Base-by-base conservation (phyloP, 2,329 filamentous ascomycete species). In the Septoria linicola region DNA sequence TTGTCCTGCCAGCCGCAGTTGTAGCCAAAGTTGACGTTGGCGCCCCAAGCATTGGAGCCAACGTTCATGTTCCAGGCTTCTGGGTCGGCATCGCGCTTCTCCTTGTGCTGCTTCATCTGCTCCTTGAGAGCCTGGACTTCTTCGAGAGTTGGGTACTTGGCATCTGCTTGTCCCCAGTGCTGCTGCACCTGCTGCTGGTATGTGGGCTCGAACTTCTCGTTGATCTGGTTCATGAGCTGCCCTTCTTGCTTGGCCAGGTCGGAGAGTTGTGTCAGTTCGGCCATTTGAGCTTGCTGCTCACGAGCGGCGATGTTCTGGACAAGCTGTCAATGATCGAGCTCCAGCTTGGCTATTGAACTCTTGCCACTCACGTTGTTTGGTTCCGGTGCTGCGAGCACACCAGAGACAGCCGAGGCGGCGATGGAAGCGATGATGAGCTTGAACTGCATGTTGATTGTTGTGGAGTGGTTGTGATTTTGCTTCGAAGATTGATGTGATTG, bases 391-490 rank as follows among this genome's bases (percentile, higher is more conserved):
- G 48, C 48, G 13, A 51, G 25, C 19, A 37, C 41, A 32, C 48
- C 48, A 19, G 48, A 45, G 34, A 45, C 14, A 14, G 48, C 48
- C 27, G 31, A 20, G 21, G 48, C 36, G 19, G 48, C 41, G 20
- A 51, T 20, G 8, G 48, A 27, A 39, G 41, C 48, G 30, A 34
- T 37, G 23, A 51, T 25, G 41, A 37, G 41, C 41, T 51, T 51
- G 32, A 51, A 40, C n/a, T 51, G 48, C 48, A 51, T 45, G 1
- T 16, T 51, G 34, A 27, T 21, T 27, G 34, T 32, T 36, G 41
- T n/a, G n/a, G n/a, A n/a, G n/a, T n/a, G n/a, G n/a, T n/a, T n/a
- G n/a, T n/a, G n/a, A n/a, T n/a, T n/a, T n/a, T n/a, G n/a, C n/a
- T 30, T 17, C 14, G n/a, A 32, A 23, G 7, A 23, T 34, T 11